Percentiles rank a stretch among this genome's conserved stretches.
Conservation (phyloP, 805 yeast species). For the Metschnikowia kofuensis region DNA sequence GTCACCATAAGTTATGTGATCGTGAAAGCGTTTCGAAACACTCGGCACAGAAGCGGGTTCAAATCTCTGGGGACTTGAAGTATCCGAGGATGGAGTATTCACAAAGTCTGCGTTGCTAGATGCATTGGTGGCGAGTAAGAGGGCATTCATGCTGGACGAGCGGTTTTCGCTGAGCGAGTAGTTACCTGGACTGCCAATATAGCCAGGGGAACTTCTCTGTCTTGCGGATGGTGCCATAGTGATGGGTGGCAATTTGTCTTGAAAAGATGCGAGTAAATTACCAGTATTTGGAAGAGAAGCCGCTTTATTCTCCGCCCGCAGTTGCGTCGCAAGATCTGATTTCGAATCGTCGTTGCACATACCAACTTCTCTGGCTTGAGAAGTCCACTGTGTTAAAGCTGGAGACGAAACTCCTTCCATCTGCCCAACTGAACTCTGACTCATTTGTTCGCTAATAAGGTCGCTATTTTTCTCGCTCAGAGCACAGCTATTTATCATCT, state of each 20-base stretch:
- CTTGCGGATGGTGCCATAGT: slow-evolving; percentile 6
- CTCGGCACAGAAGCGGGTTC: neutral
- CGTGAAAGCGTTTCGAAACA: neutral
- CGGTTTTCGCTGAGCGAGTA: slow-evolving; percentile 5
- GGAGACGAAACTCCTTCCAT: neutral
- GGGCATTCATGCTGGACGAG: slow-evolving; percentile 14
- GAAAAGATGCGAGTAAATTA: slow-evolving; percentile 5
- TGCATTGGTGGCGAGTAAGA: slow-evolving; percentile 13
- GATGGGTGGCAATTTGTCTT: slow-evolving; percentile 13
- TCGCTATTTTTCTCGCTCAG: slow-evolving; percentile 34
- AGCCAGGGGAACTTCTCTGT: neutral
- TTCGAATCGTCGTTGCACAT: neutral
- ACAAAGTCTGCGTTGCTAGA: neutral
- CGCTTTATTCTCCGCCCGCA: neutral
- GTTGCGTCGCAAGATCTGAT: neutral
- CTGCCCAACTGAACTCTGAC: neutral
- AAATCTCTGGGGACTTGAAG: neutral
- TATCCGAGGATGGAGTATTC: neutral
- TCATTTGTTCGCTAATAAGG: neutral
- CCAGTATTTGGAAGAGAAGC: neutral
- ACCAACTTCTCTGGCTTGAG: neutral
- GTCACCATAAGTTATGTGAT: neutral
- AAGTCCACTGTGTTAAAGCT: neutral
- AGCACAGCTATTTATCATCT: slow-evolving; percentile 58
- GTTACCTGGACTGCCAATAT: neutral